These are phyloP conservation scores for Solanum ossicruentum DNA, from an alignment of 257 asterid species.

Conservation along the genomic window DNA sequence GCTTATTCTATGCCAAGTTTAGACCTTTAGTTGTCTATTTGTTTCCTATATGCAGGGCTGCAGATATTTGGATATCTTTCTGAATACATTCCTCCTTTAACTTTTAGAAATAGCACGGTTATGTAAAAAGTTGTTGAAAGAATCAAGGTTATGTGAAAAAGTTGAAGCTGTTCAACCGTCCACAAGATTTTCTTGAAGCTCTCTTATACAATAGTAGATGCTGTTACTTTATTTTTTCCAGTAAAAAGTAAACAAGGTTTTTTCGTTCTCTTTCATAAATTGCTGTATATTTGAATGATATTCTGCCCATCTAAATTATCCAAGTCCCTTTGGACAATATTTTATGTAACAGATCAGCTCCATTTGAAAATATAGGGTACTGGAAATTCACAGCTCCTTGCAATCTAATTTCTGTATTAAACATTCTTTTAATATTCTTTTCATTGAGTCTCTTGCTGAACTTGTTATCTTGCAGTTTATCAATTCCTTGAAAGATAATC, in stretches of 20 bases:
- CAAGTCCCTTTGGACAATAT: neutral
- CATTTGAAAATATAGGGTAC: neutral
- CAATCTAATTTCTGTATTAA: neutral
- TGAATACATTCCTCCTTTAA: neutral
- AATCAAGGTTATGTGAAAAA: neutral
- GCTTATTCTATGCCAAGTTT: neutral
- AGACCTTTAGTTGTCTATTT: neutral
- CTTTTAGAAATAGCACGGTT: neutral
- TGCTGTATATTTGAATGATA: neutral
- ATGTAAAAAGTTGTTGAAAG: neutral
- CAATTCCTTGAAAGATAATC: conserved; percentile 84
- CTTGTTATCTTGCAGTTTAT: conserved; percentile 55
- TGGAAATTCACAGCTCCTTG: neutral
- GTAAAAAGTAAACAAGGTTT: neutral
- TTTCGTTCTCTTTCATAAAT: neutral
- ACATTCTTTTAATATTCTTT: neutral
- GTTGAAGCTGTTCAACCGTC: neutral
- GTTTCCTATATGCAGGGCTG: neutral
- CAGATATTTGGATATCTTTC: neutral
- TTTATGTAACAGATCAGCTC: neutral
- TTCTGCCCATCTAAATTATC: neutral
- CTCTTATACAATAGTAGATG: neutral
- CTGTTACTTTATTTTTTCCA: neutral
- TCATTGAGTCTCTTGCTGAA: neutral
- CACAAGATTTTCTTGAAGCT: neutral